These are phyloP conservation scores for Ophiosphaerella herpotricha DNA, from an alignment of 2,329 filamentous ascomycete species.

Conservation along the genomic window DNA sequence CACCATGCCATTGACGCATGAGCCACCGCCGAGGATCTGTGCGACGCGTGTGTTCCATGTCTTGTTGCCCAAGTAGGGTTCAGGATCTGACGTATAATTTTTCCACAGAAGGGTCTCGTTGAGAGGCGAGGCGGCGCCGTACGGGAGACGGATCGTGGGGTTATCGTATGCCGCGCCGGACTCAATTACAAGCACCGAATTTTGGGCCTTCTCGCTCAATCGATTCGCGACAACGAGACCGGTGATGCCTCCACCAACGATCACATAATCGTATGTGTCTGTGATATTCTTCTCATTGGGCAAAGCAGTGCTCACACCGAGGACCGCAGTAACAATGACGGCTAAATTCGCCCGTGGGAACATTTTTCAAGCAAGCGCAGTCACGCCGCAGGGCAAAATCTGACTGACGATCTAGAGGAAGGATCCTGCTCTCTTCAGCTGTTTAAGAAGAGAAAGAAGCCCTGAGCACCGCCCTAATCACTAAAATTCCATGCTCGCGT, in stretches of 20 bases:
- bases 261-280: slow-evolving; percentile 20
- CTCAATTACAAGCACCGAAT: slow-evolving; percentile 21
- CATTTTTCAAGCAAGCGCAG: too few relatives aligned
- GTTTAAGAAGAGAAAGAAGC: too few relatives aligned
- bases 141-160: slow-evolving; percentile 9
- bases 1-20: slow-evolving; percentile 41
- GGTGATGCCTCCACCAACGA: slow-evolving; percentile 25
- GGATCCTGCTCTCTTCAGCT: too few relatives aligned
- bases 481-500: too few relatives aligned
- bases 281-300: background rate
- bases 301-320: background rate
- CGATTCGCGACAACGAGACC: slow-evolving; percentile 26
- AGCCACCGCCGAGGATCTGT: slow-evolving; percentile 39
- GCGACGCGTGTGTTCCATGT: slow-evolving; percentile 24
- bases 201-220: slow-evolving; percentile 16
- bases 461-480: too few relatives aligned
- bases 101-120: slow-evolving; percentile 15
- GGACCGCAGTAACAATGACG: background rate
- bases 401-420: too few relatives aligned
- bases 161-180: slow-evolving; percentile 17
- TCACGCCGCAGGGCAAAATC: too few relatives aligned
- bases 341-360: background rate
- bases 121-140: slow-evolving; percentile 7
- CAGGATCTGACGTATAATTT: slow-evolving; percentile 17
- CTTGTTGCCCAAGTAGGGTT: slow-evolving; percentile 25